Evolutionary conservation across 768 basidiomycete species (phyloP), one percentile per base, ranked within the genome.

Genomic region (Russula brevipes): DNA sequence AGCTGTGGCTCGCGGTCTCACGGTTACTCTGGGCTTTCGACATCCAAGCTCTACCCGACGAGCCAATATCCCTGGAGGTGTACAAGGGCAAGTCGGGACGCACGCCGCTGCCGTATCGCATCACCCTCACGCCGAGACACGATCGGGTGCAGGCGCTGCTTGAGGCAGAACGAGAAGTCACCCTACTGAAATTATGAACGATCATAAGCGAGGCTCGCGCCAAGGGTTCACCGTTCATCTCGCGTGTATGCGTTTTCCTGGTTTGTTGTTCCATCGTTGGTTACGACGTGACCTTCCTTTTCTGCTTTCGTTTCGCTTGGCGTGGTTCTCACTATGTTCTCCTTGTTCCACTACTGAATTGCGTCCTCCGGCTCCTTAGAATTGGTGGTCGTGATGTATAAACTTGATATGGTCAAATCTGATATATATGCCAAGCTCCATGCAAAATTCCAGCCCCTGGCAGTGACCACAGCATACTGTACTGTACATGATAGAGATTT

Each of bases 21-120:
- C 76, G 76, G 30, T 72, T 81, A 72, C 72, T 81, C 10, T 82
- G 80, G 81, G 76, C 79, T 1, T 82, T 79, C 70, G 74, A 67
- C 38, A 75, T 81, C 69, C 74, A 74, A 45, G 69, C 73, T 39
- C 70, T 80, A 10, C 77, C 79, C 0, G 76, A 69, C 16, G 76
- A 80, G 53, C 77, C 77, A 0, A 80, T 80, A 57, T 76, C 64
- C 12, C 66, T 81, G 44, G 76, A 76, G 49, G 80, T 79, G 63
- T 80, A 81, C 59, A 79, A 75, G 52, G 79, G 79, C 7, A 68
- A 74, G 30, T 80, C 79, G 8, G 79, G 80, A 1, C 75, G 79
- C 39, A 77, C 77, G 4, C 80, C 80, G 0, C 69, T 79, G 9
- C 78, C 80, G 11, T 81, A 76, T 71, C 72, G 73, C 36, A 67